These are phyloP conservation scores for Fusarium agapanthi DNA, from an alignment of 2,329 filamentous ascomycete genomes.

Conservation along the genomic window DNA sequence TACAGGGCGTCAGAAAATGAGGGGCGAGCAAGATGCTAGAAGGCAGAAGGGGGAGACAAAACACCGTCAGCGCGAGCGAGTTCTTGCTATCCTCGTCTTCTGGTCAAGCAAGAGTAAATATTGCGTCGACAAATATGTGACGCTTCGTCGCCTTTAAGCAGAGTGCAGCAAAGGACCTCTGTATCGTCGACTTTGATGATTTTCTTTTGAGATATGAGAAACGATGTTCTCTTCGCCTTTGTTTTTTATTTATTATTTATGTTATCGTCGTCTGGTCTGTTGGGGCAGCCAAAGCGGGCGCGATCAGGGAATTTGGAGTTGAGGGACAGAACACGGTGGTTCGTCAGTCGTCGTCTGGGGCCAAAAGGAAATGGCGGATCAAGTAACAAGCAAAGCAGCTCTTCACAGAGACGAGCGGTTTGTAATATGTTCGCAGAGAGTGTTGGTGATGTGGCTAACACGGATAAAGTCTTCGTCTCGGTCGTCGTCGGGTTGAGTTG, in stretches of 20 bases:
- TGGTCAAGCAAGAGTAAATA: conserved; percentile 11
- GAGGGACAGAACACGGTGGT: conserved; percentile 36
- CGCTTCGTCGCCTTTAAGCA: conserved; percentile 36
- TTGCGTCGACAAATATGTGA: conserved; percentile 33
- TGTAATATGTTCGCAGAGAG: conserved; percentile 33
- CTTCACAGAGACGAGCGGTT: conserved; percentile 23
- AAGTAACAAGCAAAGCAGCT: conserved; percentile 19
- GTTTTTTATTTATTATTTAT: background rate
- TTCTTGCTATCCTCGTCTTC: conserved; percentile 32
- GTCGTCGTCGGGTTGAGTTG: conserved; percentile 43
- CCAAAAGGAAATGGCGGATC: conserved; percentile 29
- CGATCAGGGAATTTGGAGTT: conserved; percentile 40
- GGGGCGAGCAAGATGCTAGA: conserved; percentile 21
- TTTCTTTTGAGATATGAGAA: conserved; percentile 5
- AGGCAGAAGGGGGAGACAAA: conserved; percentile 19
- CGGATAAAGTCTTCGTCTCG: conserved; percentile 34
- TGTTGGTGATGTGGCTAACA: conserved; percentile 41
- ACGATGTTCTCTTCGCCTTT: conserved; percentile 17
- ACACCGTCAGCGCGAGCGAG: conserved; percentile 40
- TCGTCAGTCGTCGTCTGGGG: conserved; percentile 37
- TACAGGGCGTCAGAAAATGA: conserved; percentile 39
- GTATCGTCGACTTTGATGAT: background rate
- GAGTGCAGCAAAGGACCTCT: conserved; percentile 11
- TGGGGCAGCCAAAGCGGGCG: conserved; percentile 39
- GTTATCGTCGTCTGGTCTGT: conserved; percentile 22